Conservation (phyloP, 257 asterid genomes). For the Scutellaria galericulata region DNA sequence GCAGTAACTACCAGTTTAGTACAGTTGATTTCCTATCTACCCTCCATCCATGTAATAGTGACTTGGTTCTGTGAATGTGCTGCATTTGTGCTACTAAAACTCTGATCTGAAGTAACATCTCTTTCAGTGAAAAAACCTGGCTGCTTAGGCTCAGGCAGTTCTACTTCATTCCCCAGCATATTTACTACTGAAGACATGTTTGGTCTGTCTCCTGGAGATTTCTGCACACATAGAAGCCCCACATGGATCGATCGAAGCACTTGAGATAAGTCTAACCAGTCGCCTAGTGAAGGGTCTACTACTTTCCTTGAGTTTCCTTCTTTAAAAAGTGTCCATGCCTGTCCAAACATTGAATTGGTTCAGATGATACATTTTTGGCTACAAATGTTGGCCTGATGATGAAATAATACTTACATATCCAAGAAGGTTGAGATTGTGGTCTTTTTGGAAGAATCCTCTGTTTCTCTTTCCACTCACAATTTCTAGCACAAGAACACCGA, state of each 20-base stretch:
- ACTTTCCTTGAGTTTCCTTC: neutral
- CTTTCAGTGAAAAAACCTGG: constrained; percentile 23
- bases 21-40: neutral
- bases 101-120: neutral
- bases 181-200: constrained; percentile 13
- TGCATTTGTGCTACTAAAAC: neutral
- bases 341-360: neutral
- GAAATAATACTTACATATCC: constrained; percentile 19
- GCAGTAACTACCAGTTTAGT: no score
- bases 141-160: constrained; percentile 22
- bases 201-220: constrained; percentile 4
- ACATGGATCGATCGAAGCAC: constrained; percentile 13
- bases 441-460: constrained; percentile 12
- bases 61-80: neutral
- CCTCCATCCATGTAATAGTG: neutral
- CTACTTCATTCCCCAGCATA: constrained; percentile 14
- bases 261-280: constrained; percentile 1
- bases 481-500: constrained; percentile 26
- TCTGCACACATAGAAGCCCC: constrained; percentile 22
- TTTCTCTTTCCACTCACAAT: constrained; percentile 20
- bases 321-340: constrained; percentile 25
- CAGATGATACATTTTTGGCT: neutral
- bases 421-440: constrained; percentile 16
- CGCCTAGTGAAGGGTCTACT: constrained; percentile 18
- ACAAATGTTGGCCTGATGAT: neutral